phyloP scores from a whole-genome alignment of 2,329 filamentous ascomycete species.

The Tolypocladium capitatum region DNA sequence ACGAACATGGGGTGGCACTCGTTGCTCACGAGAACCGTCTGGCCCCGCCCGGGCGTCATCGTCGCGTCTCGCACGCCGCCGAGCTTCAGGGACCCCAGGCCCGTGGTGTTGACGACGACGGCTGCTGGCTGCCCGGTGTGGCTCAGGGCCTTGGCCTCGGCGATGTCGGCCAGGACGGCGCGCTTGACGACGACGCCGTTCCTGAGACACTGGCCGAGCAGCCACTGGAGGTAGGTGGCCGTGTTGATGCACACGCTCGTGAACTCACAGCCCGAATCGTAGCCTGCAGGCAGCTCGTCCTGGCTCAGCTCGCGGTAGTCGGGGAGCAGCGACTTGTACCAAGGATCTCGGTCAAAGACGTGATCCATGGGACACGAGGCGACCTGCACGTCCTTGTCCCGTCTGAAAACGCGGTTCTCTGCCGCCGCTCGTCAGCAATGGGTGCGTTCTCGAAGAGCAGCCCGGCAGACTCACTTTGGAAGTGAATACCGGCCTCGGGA shows the following conservation, averaged over 20 bases:
- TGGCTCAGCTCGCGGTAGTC: constrained; percentile 53
- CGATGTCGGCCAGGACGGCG: constrained; percentile 53
- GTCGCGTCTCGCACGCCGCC: constrained; percentile 68
- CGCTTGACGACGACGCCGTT: constrained; percentile 58
- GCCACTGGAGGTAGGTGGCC: constrained; percentile 74
- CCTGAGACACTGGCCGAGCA: constrained; percentile 65
- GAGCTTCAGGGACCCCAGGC: constrained; percentile 59
- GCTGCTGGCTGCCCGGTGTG: constrained; percentile 47
- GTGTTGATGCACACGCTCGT: constrained; percentile 88
- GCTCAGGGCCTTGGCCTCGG: constrained; percentile 42
- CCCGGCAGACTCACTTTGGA: constrained; percentile 40
- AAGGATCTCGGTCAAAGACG: constrained; percentile 51
- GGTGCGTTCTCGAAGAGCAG: neutral
- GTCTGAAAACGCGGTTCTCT: constrained; percentile 37
- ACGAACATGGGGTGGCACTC: constrained; percentile 57
- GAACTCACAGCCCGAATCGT: constrained; percentile 62
- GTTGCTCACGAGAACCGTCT: constrained; percentile 75
- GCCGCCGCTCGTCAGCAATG: neutral
- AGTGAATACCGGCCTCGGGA: constrained; percentile 69
- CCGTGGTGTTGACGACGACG: constrained; percentile 75
- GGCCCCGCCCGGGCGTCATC: constrained; percentile 66
- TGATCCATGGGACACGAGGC: constrained; percentile 39
- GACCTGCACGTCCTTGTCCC: constrained; percentile 45
- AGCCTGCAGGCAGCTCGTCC: constrained; percentile 45
- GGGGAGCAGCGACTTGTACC: constrained; percentile 60